Conservation (phyloP, 2,329 filamentous ascomycete genomes). For the Trichophyton schoenleinii region DNA sequence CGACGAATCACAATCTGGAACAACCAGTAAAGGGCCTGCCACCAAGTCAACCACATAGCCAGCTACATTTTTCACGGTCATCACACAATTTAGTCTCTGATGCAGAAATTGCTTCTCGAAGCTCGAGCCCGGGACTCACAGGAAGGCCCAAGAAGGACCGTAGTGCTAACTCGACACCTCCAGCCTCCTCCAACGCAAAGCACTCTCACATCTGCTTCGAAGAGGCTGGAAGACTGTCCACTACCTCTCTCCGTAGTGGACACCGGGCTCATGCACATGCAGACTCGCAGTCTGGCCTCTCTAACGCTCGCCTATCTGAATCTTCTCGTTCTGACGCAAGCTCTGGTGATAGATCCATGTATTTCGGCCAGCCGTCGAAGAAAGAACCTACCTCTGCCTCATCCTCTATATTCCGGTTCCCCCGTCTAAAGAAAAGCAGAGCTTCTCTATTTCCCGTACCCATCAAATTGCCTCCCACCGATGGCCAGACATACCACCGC, state of each 20-base stretch:
- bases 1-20: conserved; percentile 53
- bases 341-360: conserved; percentile 52
- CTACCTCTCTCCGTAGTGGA: conserved; percentile 43
- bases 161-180: conserved; percentile 17
- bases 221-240: conserved; percentile 43
- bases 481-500: conserved; percentile 21
- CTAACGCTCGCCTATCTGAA: conserved; percentile 51
- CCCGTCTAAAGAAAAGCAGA: conserved; percentile 62
- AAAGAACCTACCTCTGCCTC: conserved; percentile 52
- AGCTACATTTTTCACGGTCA: not conserved
- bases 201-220: conserved; percentile 46
- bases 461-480: conserved; percentile 48
- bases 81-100: not conserved
- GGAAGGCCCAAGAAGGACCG: not conserved
- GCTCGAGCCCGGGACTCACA: not conserved
- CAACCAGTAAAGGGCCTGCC: conserved; percentile 8
- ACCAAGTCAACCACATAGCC: not conserved
- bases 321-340: conserved; percentile 84
- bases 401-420: conserved; percentile 68
- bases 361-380: conserved; percentile 45
- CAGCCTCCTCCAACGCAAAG: conserved; percentile 22
- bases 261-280: conserved; percentile 44
- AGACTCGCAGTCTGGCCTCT: not conserved
- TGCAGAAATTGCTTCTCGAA: not conserved
- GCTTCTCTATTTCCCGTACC: conserved; percentile 79